Base-by-base conservation (phyloP, 257 asterid genomes). In the Thymus mandschuricus region DNA sequence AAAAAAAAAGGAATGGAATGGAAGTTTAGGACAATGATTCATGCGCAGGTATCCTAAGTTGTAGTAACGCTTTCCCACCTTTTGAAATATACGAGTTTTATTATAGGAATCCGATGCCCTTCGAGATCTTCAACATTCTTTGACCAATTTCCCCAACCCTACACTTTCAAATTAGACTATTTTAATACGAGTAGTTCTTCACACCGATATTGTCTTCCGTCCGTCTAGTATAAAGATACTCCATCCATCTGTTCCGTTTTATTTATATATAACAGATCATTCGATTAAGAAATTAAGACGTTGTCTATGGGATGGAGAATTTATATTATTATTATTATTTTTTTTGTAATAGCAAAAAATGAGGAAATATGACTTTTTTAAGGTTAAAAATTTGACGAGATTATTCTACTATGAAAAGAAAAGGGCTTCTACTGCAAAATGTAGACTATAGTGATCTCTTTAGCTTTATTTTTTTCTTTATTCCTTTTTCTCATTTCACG, bases 11-110 rank as follows among this genome's bases (percentile, higher is more conserved):
- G 3, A 38, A 38, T 38, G 7, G 41, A 38, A 35, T 35, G 3
- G 21, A 21, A 38, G 41, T 38, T 38, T 38, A 38, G 41, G 41
- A 38, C 41, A 38, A 38, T 38, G 41, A 10, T 41, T 59, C 75
- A 59, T 46, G 60, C 68, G 68, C 51, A 66, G 73, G 78, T 66
- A 74, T 74, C 74, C 78, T 21, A 74, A 66, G 78, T 38, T 31
- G 35, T 40, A 21, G 21, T 21, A 21, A 52, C 28, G 8, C 27
- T 72, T 55, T n/a, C 29, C 59, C 33, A 30, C 45, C 15, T 44
- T 64, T 64, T n/a, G 8, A 40, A 15, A n/a, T 1, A n/a, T n/a
- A 12, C 6, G 41, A 38, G 3, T 38, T 0, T 21, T 21, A 21
- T 21, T 38, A 38, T 5, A 43, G 77, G 77, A 55, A 73, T 73